Evolutionary conservation across 768 basidiomycete species (phyloP).

Genomic region (Leccinellum rugosiceps): DNA sequence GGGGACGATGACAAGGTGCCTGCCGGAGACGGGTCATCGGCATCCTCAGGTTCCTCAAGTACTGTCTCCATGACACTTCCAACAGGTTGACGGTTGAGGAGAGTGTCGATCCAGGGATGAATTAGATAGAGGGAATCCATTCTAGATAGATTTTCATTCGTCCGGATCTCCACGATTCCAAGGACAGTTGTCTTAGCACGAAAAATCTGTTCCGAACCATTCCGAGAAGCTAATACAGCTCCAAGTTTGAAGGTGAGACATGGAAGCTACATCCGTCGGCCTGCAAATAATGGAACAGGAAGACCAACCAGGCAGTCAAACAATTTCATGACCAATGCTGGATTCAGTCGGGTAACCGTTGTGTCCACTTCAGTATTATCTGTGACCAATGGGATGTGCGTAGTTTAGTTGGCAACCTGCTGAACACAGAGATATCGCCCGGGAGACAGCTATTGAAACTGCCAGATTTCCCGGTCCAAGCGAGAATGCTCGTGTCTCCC

Average conservation of each 20-base stretch:
- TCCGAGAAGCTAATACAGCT: not conserved
- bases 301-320: not conserved
- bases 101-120: not conserved
- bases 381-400: not conserved
- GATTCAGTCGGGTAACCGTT: not conserved
- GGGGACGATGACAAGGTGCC: not conserved
- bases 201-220: not conserved
- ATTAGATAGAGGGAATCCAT: not conserved
- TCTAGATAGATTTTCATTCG: not conserved
- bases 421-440: not conserved
- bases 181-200: not conserved
- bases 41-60: not conserved
- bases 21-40: not conserved
- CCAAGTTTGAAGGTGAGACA: not conserved
- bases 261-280: not conserved
- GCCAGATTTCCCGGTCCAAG: not conserved
- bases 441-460: not conserved
- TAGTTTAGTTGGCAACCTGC: not conserved
- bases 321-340: not conserved
- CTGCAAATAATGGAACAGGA: not conserved
- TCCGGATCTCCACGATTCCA: not conserved
- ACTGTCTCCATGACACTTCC: not conserved
- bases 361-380: not conserved
- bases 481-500: not conserved
- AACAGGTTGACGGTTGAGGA: not conserved